Conservation (phyloP, 2,329 filamentous ascomycete species). For the Colletotrichum karsti region DNA sequence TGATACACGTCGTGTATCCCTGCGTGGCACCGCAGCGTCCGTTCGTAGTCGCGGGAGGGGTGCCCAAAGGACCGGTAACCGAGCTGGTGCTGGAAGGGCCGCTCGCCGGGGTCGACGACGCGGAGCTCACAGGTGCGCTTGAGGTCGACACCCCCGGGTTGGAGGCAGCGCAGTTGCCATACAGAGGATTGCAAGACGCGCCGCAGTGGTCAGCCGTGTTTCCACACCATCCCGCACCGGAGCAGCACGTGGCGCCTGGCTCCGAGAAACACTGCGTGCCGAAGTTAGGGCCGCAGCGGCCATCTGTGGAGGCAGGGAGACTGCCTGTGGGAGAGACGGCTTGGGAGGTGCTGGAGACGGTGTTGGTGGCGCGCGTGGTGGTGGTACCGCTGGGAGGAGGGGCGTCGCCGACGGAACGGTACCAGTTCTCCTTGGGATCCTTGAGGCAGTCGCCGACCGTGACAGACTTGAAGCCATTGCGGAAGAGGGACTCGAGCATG, state of each 20-base stretch:
- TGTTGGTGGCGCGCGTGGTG: not conserved
- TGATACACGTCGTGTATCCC: conserved; percentile 34
- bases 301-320: conserved; percentile 30
- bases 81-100: not conserved
- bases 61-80: not conserved
- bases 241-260: conserved; percentile 36
- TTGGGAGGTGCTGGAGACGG: conserved; percentile 6
- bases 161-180: conserved; percentile 34
- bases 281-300: conserved; percentile 37
- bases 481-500: conserved; percentile 45
- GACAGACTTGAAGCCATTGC: conserved; percentile 50
- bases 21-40: conserved; percentile 38
- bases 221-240: conserved; percentile 45
- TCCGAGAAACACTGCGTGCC: conserved; percentile 34
- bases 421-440: conserved; percentile 63
- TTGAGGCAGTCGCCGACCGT: conserved; percentile 63
- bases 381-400: not conserved
- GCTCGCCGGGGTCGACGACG: not conserved
- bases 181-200: conserved; percentile 45
- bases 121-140: not conserved
- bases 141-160: not conserved
- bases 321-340: conserved; percentile 21
- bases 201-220: conserved; percentile 47
- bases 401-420: conserved; percentile 44
- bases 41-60: conserved; percentile 28